These are phyloP conservation scores for Mycena leptocephala DNA, from an alignment of 768 basidiomycete genomes.

Conservation along the genomic window DNA sequence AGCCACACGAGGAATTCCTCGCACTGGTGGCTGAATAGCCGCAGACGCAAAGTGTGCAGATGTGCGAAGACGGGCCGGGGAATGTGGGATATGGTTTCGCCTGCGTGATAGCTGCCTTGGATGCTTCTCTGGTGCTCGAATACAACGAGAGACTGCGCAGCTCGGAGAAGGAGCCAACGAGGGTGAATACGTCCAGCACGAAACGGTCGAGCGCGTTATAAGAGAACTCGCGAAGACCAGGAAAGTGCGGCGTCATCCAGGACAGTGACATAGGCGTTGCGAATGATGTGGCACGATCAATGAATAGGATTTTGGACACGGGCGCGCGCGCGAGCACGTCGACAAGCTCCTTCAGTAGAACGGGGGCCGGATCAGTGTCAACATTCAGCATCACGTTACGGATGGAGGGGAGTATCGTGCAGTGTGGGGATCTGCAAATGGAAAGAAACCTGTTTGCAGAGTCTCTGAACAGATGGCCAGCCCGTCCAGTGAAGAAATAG, in stretches of 20 bases:
- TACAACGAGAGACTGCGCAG: constrained; percentile 5
- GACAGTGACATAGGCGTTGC: background rate
- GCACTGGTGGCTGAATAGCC: background rate
- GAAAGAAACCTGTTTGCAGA: constrained; percentile 13
- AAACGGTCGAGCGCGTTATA: constrained; percentile 24
- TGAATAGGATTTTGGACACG: background rate
- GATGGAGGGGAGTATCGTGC: constrained; percentile 15
- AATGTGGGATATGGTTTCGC: background rate
- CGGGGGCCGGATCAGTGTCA: background rate
- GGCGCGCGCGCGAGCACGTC: constrained; percentile 11
- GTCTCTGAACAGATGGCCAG: background rate
- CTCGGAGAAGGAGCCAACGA: constrained; percentile 3
- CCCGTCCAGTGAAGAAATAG: background rate
- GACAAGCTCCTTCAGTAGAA: background rate
- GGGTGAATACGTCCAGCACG: constrained; percentile 2
- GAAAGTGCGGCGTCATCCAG: constrained; percentile 24
- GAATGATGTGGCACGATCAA: constrained; percentile 11
- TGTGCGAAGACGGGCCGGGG: background rate
- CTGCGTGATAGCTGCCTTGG: background rate
- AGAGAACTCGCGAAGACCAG: constrained; percentile 21
- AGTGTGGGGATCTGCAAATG: constrained; percentile 17
- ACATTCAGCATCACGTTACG: constrained; percentile 16
- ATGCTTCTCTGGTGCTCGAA: background rate
- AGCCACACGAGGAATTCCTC: constrained; percentile 12
- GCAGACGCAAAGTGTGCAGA: constrained; percentile 14